A percentile compares a stretch with the other conserved stretches of the same genome.
These are phyloP conservation scores for Rhodomyrtus tomentosa DNA, from an alignment of 345 rosid species.

Conservation along the genomic window DNA sequence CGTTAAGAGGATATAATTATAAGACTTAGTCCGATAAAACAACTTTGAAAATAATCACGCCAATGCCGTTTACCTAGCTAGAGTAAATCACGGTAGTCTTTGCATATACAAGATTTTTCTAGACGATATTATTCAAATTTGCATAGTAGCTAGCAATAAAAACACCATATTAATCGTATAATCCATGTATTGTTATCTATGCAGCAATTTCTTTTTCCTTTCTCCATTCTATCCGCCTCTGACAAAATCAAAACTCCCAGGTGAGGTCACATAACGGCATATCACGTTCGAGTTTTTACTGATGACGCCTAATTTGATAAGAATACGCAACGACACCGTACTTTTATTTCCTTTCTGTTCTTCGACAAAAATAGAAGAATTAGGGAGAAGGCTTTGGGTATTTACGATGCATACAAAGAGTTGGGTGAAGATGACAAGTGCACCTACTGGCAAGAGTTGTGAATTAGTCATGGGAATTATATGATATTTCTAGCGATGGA, in stretches of 20 bases:
- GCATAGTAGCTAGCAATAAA: neutral
- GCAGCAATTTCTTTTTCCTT: neutral
- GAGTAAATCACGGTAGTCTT: neutral
- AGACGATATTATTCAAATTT: neutral
- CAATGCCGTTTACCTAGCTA: neutral
- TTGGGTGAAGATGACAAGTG: neutral
- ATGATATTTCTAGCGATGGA: neutral
- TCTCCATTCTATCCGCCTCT: neutral
- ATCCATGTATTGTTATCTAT: accelerated
- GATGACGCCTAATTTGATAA: neutral
- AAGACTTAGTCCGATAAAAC: neutral
- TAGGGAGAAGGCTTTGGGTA: neutral
- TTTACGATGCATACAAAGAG: neutral
- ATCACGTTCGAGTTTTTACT: neutral
- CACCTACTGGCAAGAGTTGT: neutral
- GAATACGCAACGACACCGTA: neutral
- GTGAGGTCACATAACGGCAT: neutral
- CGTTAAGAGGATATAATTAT: neutral
- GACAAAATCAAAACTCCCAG: neutral
- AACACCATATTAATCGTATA: neutral
- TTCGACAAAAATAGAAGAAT: neutral
- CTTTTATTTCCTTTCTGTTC: neutral
- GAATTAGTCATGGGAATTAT: neutral
- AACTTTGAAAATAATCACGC: neutral
- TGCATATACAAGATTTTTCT: neutral